Evolutionary conservation across 805 yeast species (phyloP).

Genomic region (Nakazawaea sp.): DNA sequence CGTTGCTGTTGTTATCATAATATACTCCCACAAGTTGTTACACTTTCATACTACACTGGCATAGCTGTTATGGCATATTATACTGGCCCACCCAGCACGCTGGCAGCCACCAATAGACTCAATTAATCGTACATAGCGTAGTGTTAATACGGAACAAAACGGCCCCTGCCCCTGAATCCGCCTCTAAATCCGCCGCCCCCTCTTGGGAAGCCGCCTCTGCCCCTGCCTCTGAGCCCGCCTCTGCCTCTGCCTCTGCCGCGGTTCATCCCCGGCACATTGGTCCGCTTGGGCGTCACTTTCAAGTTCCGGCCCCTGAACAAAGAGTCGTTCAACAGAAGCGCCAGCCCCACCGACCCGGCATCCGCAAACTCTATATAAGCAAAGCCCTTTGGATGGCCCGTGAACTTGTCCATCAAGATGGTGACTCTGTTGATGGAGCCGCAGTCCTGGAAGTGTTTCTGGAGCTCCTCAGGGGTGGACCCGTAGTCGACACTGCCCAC

Average conservation of each 20-base stretch:
- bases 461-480: conserved; percentile 73
- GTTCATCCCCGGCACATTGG: conserved; percentile 57
- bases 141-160: conserved; percentile 25
- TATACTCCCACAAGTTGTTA: too few relatives aligned
- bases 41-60: too few relatives aligned
- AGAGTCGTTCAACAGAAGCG: conserved; percentile 60
- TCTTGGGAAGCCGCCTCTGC: conserved; percentile 15
- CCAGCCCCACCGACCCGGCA: conserved; percentile 53
- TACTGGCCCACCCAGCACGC: too few relatives aligned
- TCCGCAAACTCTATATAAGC: conserved; percentile 82
- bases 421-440: conserved; percentile 80
- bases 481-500: conserved; percentile 84
- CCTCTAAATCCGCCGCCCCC: conserved; percentile 18
- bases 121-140: too few relatives aligned
- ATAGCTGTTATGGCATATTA: too few relatives aligned
- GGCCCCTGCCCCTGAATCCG: conserved; percentile 21
- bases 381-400: conserved; percentile 83
- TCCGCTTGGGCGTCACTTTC: conserved; percentile 73
- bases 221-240: conserved; percentile 33
- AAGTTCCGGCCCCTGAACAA: conserved; percentile 63
- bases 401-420: conserved; percentile 61
- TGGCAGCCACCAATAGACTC: too few relatives aligned
- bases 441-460: conserved; percentile 60
- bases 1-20: too few relatives aligned
- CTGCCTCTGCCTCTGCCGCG: conserved; percentile 16